Evolutionary conservation across 441 rosid genomes (phyloP), one percentile per base, ranked within the genome.

Genomic region (Adansonia rubrostipa): DNA sequence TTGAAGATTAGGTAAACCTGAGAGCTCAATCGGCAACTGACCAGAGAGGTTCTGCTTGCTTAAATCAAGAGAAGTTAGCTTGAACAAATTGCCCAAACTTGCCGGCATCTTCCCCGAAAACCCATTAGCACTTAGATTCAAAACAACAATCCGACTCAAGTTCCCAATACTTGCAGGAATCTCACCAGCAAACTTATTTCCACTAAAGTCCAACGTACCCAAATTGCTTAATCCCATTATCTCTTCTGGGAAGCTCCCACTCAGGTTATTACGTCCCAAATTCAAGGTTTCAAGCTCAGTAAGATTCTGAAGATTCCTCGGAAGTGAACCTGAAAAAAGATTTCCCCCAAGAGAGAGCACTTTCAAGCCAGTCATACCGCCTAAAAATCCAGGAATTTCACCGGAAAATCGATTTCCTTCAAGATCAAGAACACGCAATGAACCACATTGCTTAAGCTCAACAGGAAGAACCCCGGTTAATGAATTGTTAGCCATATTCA

Each of bases 1-100:
- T 81, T 94, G 95, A 81, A 96, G 84, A 71, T 87, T 91, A 4
- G 98, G 99, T 79, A 96, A 88, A 66, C 98, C 97, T 0, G 83
- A 87, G 64, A 92, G 89, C 91, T 93, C 98, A 44, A 82, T 58
- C 0, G 99, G 97, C 79, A 96, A 33, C 78, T 89, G 90, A 2
- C 97, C 97, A 0, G 94, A 90, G 80, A 96, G 80, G 69, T 87
- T 92, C 89, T 94, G 99, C 72, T 86, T 92, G 87, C 99, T 94
- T 85, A 94, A 83, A 85, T 94, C 98, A 48, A 96, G 86, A 65
- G 91, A 79, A 11, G 87, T 87, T 20, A 94, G 86, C 90, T 86
- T 91, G 86, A 91, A 85, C 60, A 96, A 82, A 79, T 85, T 85
- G 4, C 96, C 99, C 13, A 96, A 76, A 80, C 82, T 88, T 58